Percentiles rank a stretch among this genome's conserved stretches.
phyloP scores from a whole-genome alignment of 805 yeast species.

The Cephaloascus albidus region DNA sequence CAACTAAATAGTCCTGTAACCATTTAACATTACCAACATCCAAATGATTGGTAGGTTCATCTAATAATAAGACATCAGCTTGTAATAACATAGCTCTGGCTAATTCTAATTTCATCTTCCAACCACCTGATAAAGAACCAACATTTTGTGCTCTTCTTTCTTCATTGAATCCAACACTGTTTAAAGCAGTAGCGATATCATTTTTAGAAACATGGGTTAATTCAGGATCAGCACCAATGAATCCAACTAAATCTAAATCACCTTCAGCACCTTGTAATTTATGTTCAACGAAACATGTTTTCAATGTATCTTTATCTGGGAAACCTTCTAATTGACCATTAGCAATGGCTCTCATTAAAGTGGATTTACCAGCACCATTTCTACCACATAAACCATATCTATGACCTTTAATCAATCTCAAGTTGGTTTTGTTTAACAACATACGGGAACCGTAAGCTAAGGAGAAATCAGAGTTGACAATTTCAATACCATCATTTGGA shows the following conservation, averaged over 20 bases:
- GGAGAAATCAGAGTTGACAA: slow-evolving; percentile 91
- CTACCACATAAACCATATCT: slow-evolving; percentile 97
- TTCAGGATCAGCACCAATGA: slow-evolving; percentile 86
- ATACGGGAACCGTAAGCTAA: slow-evolving; percentile 96
- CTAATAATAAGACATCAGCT: slow-evolving; percentile 89
- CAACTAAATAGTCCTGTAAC: slow-evolving; percentile 81
- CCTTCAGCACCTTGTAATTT: slow-evolving; percentile 92
- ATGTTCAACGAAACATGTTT: slow-evolving; percentile 96
- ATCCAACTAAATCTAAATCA: slow-evolving; percentile 77
- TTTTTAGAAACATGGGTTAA: slow-evolving; percentile 51
- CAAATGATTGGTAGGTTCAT: slow-evolving; percentile 98
- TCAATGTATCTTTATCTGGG: slow-evolving; percentile 79
- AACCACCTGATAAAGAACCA: slow-evolving; percentile 95
- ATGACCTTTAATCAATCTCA: slow-evolving; percentile 86
- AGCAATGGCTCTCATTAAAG: slow-evolving; percentile 93
- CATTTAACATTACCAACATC: slow-evolving; percentile 91
- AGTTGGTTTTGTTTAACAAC: slow-evolving; percentile 86
- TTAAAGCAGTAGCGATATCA: slow-evolving; percentile 70
- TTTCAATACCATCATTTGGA: slow-evolving; percentile 75
- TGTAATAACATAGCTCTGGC: slow-evolving; percentile 99
- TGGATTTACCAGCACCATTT: slow-evolving; percentile 98
- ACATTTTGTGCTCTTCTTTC: slow-evolving; percentile 85
- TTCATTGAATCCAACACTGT: slow-evolving; percentile 83
- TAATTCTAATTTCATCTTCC: slow-evolving; percentile 97
- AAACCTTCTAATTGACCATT: slow-evolving; percentile 96